Evolutionary conservation across 2,329 filamentous ascomycete genomes (phyloP).

Genomic region (Nectriaceae sp.): DNA sequence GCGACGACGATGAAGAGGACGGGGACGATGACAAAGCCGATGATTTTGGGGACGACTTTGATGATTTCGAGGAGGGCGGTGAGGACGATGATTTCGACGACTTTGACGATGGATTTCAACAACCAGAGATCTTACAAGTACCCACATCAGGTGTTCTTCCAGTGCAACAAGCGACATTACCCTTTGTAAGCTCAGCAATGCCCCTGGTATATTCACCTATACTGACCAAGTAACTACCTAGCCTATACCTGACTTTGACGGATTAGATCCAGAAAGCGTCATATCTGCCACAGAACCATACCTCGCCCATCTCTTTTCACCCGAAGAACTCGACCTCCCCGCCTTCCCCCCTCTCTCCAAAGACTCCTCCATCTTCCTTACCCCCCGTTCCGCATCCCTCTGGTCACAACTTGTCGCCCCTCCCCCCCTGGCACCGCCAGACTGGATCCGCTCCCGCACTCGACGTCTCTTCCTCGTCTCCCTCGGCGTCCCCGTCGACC

Average conservation of each 20-base stretch:
- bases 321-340: constrained; percentile 54
- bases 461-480: constrained; percentile 94
- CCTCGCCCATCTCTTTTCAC: constrained; percentile 66
- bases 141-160: constrained; percentile 33
- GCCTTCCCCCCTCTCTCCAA: constrained; percentile 52
- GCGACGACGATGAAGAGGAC: constrained; percentile 26
- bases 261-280: constrained; percentile 62
- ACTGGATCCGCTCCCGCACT: constrained; percentile 97
- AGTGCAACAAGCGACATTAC: constrained; percentile 41
- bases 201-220: constrained; percentile 1
- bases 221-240: constrained; percentile 38
- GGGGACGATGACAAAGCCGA: constrained; percentile 42
- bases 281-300: constrained; percentile 64
- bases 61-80: constrained; percentile 63
- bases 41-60: constrained; percentile 61
- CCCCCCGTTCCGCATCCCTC: constrained; percentile 82
- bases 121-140: constrained; percentile 43
- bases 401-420: constrained; percentile 97
- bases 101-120: constrained; percentile 73
- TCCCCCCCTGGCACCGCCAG: constrained; percentile 89
- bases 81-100: constrained; percentile 63
- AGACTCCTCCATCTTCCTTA: constrained; percentile 72
- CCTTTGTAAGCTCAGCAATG: constrained; percentile 43
- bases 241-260: constrained; percentile 69
- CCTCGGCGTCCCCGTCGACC: constrained; percentile 90